These are phyloP conservation scores for Helianthus tuberosus DNA, from an alignment of 129 eudicot genomes.

Conservation along the genomic window DNA sequence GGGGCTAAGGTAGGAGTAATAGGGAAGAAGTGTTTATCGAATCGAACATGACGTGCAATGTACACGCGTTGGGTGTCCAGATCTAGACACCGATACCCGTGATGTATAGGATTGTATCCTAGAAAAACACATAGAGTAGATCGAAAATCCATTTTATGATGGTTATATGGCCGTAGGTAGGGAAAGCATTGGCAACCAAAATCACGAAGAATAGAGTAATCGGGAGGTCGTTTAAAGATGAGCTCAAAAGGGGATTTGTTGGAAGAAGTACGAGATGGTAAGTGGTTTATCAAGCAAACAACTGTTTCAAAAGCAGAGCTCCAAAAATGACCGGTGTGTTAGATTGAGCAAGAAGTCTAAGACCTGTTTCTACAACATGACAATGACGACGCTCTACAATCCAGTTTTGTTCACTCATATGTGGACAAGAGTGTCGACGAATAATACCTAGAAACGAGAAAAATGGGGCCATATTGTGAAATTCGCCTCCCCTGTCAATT, in stretches of 20 bases:
- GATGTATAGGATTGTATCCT: not conserved
- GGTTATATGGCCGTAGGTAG: not conserved
- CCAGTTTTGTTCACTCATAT: too few relatives aligned
- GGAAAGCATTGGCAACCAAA: slow-evolving; percentile 4
- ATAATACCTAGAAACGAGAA: too few relatives aligned
- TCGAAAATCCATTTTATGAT: not conserved
- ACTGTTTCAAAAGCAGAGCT: not conserved
- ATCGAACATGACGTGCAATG: too few relatives aligned
- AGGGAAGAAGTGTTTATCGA: too few relatives aligned
- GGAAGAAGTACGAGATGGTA: not conserved
- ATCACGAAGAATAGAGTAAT: not conserved
- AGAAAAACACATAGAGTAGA: not conserved
- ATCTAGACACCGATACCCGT: not conserved
- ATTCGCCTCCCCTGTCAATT: too few relatives aligned
- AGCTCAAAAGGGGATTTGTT: not conserved
- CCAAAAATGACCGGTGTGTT: not conserved
- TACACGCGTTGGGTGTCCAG: too few relatives aligned
- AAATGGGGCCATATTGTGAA: too few relatives aligned
- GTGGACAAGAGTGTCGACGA: too few relatives aligned
- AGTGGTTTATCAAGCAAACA: not conserved
- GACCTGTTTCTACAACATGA: too few relatives aligned
- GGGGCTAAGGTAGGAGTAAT: too few relatives aligned
- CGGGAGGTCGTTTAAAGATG: not conserved
- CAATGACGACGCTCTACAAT: too few relatives aligned
- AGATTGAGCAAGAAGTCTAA: too few relatives aligned